Evolutionary conservation across 179 eudicot genomes (phyloP).

Genomic region (Nepenthes alata): DNA sequence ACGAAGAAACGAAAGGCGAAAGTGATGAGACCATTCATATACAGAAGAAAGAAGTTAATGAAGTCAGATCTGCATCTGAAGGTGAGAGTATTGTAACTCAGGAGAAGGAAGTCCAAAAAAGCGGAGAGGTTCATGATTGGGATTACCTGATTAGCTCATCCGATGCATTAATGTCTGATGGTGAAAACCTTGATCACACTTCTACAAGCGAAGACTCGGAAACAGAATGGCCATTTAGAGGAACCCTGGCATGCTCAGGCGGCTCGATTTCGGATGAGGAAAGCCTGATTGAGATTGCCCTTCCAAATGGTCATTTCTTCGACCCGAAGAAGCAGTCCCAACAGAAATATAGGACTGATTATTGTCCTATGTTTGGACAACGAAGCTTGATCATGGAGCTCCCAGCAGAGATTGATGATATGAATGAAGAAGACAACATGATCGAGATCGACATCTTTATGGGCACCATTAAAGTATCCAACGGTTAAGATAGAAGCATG

Average conservation of each 20-base stretch:
- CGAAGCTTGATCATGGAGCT: conserved; percentile 32
- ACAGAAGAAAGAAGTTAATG: too few relatives aligned
- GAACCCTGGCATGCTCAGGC: conserved; percentile 29
- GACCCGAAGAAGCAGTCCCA: conserved; percentile 18
- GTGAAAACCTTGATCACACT: conserved; percentile 26
- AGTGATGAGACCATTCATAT: too few relatives aligned
- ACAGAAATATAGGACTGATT: conserved; percentile 20
- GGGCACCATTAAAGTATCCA: conserved; percentile 64
- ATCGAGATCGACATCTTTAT: conserved; percentile 72
- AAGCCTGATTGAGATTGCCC: conserved; percentile 68
- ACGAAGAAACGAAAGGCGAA: too few relatives aligned
- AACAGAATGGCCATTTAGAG: conserved; percentile 26
- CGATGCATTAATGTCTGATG: conserved; percentile 15
- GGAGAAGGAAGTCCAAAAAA: too few relatives aligned
- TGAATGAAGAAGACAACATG: conserved; percentile 65
- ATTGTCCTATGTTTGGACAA: conserved; percentile 18
- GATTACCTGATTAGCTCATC: too few relatives aligned
- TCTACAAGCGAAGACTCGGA: conserved; percentile 48
- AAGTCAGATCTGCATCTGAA: too few relatives aligned
- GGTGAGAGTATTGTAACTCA: too few relatives aligned
- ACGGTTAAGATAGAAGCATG: conserved; percentile 55
- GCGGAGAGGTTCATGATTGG: too few relatives aligned
- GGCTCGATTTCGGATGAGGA: conserved; percentile 83
- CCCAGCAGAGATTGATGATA: conserved; percentile 28
- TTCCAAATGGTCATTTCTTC: conserved; percentile 61